phyloP scores from a whole-genome alignment of 129 eudicot species.

The Arctium minus region DNA sequence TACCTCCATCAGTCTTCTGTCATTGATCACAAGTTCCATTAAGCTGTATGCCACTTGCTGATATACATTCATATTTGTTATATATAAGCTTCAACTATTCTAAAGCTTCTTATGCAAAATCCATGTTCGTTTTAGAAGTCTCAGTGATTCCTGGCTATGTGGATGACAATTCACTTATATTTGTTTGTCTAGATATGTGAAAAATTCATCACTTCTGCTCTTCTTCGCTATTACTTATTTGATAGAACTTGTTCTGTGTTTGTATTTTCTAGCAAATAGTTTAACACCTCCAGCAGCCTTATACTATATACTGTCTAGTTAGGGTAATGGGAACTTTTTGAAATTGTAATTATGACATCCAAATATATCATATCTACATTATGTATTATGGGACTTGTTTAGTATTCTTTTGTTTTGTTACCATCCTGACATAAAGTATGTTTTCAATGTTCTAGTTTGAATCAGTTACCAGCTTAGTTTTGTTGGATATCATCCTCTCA shows the following conservation, averaged over 20 bases:
- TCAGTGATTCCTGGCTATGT: not conserved
- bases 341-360: not conserved
- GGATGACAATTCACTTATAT: not conserved
- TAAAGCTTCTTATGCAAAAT: not conserved
- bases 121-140: not conserved
- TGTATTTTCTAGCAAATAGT: not conserved
- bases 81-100: not conserved
- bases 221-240: not conserved
- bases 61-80: not conserved
- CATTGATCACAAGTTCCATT: not conserved
- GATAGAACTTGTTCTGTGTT: not conserved
- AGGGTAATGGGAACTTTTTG: not conserved
- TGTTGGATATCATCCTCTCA: constrained; percentile 11
- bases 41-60: not conserved
- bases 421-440: not conserved
- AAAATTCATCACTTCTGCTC: not conserved
- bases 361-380: not conserved
- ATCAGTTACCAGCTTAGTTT: not conserved
- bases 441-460: not conserved
- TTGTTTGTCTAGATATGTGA: not conserved
- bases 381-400: not conserved
- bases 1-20: not conserved
- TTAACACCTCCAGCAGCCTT: not conserved
- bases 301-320: not conserved
- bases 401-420: not conserved